Base-by-base conservation (phyloP, 257 asterid genomes). In the Solanum piurae region DNA sequence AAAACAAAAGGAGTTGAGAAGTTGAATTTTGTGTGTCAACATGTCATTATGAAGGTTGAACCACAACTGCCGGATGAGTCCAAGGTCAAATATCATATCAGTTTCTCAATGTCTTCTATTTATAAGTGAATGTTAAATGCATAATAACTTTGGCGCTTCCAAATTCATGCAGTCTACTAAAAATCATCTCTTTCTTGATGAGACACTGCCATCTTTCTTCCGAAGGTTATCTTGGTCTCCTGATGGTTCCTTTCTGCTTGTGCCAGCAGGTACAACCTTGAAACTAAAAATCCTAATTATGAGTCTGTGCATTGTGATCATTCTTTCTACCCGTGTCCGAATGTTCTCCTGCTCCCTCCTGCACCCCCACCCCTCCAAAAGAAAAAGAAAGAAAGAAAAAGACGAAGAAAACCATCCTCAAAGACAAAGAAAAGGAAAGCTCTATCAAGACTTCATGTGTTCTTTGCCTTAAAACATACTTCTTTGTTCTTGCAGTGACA, bases 151-250 rank as follows among this genome's bases (percentile, higher is more conserved):
- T 76, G n/a, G 83, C 12, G 38, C 71, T 76, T 86, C 42, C 42
- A 18, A 66, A 88, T 66, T 88, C 89, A 60, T 94, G 91, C 95
- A 96, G 99, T 92, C 98, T 86, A 86, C 91, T 52, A 95, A 91
- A 91, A 93, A 93, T 94, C 95, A 96, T 95, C 94, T 97, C 86
- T 97, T 97, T 88, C 98, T 93, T 90, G 99, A 97, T 83, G 99
- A 97, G 93, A 97, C 99, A 7, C 91, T 97, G 75, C 98, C 99
- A 23, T 97, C 99, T 49, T 97, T 97, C 92, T 97, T 96, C 87
- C 95, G 99, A 90, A 95, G 99, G 92, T 93, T 97, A 91, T 95
- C 95, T 76, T 97, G 99, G 99, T 95, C 99, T 36, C 98, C 98
- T 42, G 99, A 97, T 91, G 99, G 99, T 84, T 93, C 99, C 46